Evolutionary conservation across 768 basidiomycete species (phyloP).

Genomic region (Lentinula boryana): DNA sequence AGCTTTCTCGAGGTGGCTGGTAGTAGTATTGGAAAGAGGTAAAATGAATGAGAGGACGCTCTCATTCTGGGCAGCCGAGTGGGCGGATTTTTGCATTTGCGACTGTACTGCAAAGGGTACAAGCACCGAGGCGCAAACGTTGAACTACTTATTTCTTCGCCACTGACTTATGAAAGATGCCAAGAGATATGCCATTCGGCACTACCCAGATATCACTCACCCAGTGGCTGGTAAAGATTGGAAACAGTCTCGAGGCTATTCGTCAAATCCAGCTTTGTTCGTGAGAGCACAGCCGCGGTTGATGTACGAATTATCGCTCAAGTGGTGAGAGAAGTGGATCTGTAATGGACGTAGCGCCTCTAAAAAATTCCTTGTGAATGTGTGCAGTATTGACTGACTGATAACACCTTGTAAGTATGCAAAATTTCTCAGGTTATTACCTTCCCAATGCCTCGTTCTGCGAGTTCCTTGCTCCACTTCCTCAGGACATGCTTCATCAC

Average conservation of each 20-base stretch:
- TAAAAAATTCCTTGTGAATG: neutral
- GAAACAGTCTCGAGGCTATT: neutral
- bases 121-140: neutral
- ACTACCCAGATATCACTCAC: neutral
- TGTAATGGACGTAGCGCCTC: neutral
- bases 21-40: too few species aligned
- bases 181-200: neutral
- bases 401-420: neutral
- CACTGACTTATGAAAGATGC: neutral
- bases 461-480: conserved; percentile 58
- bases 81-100: too few species aligned
- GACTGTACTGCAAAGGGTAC: too few species aligned
- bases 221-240: neutral
- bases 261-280: neutral
- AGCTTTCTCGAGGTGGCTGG: neutral
- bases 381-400: neutral
- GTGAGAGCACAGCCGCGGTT: neutral
- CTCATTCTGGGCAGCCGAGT: neutral
- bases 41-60: neutral
- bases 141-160: too few species aligned
- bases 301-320: neutral
- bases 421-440: neutral
- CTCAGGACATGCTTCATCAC: conserved; percentile 78
- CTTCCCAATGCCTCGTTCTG: conserved; percentile 22
- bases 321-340: neutral